Base-by-base conservation (phyloP, 345 rosid species). In the Pugionium dolabratum region DNA sequence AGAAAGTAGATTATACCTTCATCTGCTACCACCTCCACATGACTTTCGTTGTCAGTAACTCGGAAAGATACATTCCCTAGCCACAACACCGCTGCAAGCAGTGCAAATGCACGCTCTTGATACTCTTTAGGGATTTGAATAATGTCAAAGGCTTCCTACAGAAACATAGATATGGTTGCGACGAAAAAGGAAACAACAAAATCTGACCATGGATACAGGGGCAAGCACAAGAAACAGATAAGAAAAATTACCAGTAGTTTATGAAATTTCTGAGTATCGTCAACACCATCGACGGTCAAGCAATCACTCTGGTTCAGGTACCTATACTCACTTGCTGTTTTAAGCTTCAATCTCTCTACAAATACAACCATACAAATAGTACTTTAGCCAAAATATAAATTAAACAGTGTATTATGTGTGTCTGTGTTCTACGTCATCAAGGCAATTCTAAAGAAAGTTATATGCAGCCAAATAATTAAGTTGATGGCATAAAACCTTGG, bases 21-120 rank as follows among this genome's bases (percentile, higher is more conserved):
- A 80, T 86, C 81, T 42, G 76, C 73, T 54, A 79, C 76, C 70
- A 87, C 91, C 71, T 89, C 86, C 60, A 85, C 94, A 71, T 89
- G 93, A 78, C 85, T 89, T 77, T 87, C 97, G 35, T 69, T 75
- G 82, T 84, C 86, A 70, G 75, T 78, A 56, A 79, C 86, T 75
- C 79, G 72, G 70, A 93, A 93, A 45, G 87, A 78, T 68, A 87
- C 75, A 69, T 93, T 89, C 57, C 98, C 98, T 32, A 93, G 64
- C 97, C 97, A 89, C 58, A 93, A 69, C n/a, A 93, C 82, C 25
- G 86, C 87, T 43, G 91, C 87, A 70, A 93, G 90, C 78, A 86
- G 75, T 50, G 86, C 54, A 84, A 89, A 93, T 66, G 76, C 76
- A 62, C 77, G 81, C 66, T 87, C 97, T 78, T 87, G 95, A 71